These are phyloP conservation scores for Adansonia gregorii DNA, from an alignment of 441 rosid species.

Conservation along the genomic window DNA sequence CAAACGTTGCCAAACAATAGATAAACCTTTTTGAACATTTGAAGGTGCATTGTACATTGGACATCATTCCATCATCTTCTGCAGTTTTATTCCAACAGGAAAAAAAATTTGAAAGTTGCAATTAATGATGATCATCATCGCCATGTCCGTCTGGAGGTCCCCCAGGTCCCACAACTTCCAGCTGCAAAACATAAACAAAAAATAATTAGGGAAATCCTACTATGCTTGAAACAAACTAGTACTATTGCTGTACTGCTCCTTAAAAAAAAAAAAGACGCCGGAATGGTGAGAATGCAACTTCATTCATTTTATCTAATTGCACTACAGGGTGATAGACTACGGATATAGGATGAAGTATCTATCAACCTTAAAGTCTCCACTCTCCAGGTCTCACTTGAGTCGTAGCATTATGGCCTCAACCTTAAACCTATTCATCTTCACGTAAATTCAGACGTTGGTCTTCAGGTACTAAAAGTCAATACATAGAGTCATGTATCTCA, in stretches of 20 bases:
- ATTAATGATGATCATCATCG: constrained; percentile 60
- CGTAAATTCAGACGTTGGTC: neutral
- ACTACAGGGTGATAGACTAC: neutral
- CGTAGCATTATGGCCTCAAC: neutral
- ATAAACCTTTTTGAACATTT: constrained; percentile 30
- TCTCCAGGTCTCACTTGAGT: neutral
- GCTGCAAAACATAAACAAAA: constrained; percentile 48
- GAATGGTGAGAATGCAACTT: neutral
- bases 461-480: neutral
- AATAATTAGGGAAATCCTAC: constrained; percentile 1
- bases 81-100: constrained; percentile 45
- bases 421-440: neutral
- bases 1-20: constrained; percentile 37
- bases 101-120: constrained; percentile 34
- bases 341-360: neutral
- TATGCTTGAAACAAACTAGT: neutral
- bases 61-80: constrained; percentile 46
- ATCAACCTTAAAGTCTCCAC: neutral
- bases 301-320: neutral
- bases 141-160: constrained; percentile 94
- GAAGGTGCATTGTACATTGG: constrained; percentile 42
- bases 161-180: constrained; percentile 96
- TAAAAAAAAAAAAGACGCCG: neutral
- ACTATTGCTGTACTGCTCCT: neutral
- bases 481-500: neutral